Base-by-base conservation (phyloP, 176 grass and related monocot genomes). In the Avena eriantha region DNA sequence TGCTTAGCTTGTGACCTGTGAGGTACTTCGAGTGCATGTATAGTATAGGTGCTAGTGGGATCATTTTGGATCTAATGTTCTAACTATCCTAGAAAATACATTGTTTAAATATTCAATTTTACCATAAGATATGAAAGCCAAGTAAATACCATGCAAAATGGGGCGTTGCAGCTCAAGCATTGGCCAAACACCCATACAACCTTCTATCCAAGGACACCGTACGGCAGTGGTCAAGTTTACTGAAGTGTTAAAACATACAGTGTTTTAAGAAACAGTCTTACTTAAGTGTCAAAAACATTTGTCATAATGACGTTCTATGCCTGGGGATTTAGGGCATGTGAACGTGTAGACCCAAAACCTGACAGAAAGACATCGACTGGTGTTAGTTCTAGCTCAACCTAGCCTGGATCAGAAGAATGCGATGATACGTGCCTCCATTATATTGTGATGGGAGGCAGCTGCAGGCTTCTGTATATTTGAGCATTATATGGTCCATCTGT, bases 401-500 rank as follows among this genome's bases (percentile, higher is more conserved):
- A 19, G 6, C 61, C 21, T 53, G 78, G 17, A 4, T 76, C 16
- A 45, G 64, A 66, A 67, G 31, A 46, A 49, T 71, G 5, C 34
- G 56, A 11, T n/a, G 7, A 36, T 22, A 34, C 33, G 19, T 21
- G 48, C 53, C 33, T 82, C 19, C 68, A 15, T 39, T 78, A 76
- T 51, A 29, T 76, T 51, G 46, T 51, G 47, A 76, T 31, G 47
- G 24, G 73, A 70, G 35, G 68, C 18, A 59, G 33, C 11, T 36
- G 11, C 71, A 76, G 17, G 23, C 24, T 61, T 84, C 24, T 2
- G 21, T 46, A 23, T 75, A 31, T 24, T 22, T 74, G 18, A 9
- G n/a, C 78, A 80, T 80, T 64, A 24, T 64, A 64, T 64, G 80
- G 6, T 33, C 47, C 64, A 69, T 68, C 63, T 54, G 48, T 55